Conservation (phyloP, 371 early-diverging fungal species). For the Paraphysoderma sedebokerense region DNA sequence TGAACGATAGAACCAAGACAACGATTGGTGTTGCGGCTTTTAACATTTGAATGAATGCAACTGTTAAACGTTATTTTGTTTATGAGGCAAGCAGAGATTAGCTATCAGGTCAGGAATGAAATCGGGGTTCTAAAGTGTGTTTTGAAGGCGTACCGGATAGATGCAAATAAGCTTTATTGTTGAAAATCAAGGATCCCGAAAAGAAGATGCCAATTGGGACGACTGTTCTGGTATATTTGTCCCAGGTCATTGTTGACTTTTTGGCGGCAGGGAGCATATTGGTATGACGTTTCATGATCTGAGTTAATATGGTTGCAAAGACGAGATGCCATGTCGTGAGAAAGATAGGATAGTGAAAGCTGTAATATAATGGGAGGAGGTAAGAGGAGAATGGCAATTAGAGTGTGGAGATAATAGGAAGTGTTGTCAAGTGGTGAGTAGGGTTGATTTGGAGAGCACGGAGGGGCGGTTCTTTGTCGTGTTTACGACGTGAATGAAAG, state of each 20-base stretch:
- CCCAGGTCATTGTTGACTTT: constrained; percentile 5
- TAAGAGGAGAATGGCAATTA: too few relatives aligned
- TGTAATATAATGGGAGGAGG: too few relatives aligned
- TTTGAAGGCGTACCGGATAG: constrained; percentile 1
- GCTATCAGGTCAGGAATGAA: too few relatives aligned
- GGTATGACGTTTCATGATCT: constrained; percentile 6
- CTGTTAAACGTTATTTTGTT: background rate
- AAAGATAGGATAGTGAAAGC: constrained; percentile 9
- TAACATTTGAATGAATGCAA: constrained; percentile 16
- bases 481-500: too few relatives aligned
- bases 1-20: constrained; percentile 6
- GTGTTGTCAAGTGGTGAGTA: too few relatives aligned
- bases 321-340: constrained; percentile 14
- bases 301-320: constrained; percentile 13
- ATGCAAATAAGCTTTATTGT: constrained; percentile 13
- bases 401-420: too few relatives aligned
- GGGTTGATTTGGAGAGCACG: too few relatives aligned
- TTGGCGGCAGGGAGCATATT: constrained; percentile 7
- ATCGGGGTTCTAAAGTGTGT: too few relatives aligned
- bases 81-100: too few relatives aligned
- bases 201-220: constrained; percentile 12
- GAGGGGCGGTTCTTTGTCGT: too few relatives aligned
- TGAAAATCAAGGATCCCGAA: constrained; percentile 10
- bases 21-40: constrained; percentile 16
- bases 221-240: constrained; percentile 3